Evolutionary conservation across 2,329 filamentous ascomycete species (phyloP), one percentile per base, ranked within the genome.

Genomic region (Rutstroemia sydowiana): DNA sequence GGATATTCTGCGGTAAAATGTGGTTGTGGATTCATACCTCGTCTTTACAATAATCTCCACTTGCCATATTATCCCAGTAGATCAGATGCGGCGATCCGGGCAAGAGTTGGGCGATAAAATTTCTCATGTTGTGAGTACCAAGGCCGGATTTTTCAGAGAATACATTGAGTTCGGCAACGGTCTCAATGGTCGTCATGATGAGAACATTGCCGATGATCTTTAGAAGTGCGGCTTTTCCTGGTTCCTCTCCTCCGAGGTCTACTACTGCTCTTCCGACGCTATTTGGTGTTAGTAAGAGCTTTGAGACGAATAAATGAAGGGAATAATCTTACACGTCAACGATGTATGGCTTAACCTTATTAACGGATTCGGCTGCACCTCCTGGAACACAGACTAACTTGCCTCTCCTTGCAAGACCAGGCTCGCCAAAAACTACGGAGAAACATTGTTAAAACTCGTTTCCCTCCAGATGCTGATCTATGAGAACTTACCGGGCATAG

Each of bases 121-220:
- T 53, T 3, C 34, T 8, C 36, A 53, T 32, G 16, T 47, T 43
- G 9, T 44, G 8, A 5, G 26, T 32, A 42, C 34, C 42, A 14
- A 50, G 23, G 2, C 42, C 34, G 31, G 23, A 34, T 31, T 50
- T 50, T 20, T 47, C 42, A 9, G 52, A 31, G 10, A 54, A 34
- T 3, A 50, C 36, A 13, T 45, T 41, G 8, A 42, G 20, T 50
- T 54, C 52, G 4, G 46, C 52, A 13, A 54, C 41, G 8, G 40
- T 50, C 18, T 50, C 46, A 9, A 50, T 54, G n/a, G 42, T 47
- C 5, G 26, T n/a, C 28, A 54, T 30, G 36, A 54, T 50, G 16
- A 50, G 28, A 37, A 54, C 47, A 28, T 54, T 50, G 16, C 52
- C 42, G 6, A 50, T 50, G 11, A 54, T 34, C 13, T 54, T 54